Conservation (phyloP, 768 basidiomycete genomes). For the Tricholoma flavovirens region DNA sequence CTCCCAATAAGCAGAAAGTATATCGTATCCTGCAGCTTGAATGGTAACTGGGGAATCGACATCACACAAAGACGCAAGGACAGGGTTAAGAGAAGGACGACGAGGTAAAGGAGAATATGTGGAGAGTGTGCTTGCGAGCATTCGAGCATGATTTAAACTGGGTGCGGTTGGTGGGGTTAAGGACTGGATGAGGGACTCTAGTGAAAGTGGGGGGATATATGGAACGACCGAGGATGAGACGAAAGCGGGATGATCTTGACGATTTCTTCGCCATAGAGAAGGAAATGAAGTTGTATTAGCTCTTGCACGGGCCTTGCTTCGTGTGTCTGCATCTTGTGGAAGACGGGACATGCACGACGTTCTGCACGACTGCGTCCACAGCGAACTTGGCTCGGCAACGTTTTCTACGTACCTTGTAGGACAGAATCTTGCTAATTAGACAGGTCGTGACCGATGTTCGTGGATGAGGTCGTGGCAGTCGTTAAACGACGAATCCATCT, state of each 20-base stretch:
- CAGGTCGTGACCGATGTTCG: not conserved
- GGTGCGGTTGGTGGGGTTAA: conserved; percentile 59
- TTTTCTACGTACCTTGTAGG: conserved; percentile 6
- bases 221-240: conserved; percentile 12
- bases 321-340: conserved; percentile 21
- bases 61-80: conserved; percentile 56
- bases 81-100: conserved; percentile 46
- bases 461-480: not conserved
- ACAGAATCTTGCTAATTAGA: not conserved
- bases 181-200: conserved; percentile 37
- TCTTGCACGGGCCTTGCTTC: conserved; percentile 23
- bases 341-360: conserved; percentile 24
- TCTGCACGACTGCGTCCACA: not conserved
- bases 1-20: conserved; percentile 65
- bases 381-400: conserved; percentile 1
- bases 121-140: conserved; percentile 46
- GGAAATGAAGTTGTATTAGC: conserved; percentile 31
- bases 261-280: conserved; percentile 24
- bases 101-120: conserved; percentile 52
- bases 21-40: conserved; percentile 67
- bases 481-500: not conserved
- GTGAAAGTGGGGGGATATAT: conserved; percentile 23
- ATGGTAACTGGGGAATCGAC: conserved; percentile 46
- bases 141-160: conserved; percentile 56
- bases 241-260: conserved; percentile 14